A percentile compares a stretch with the other conserved stretches of the same genome.
Conservation (phyloP, 306 rosid genomes). For the Cicer cuneatum region DNA sequence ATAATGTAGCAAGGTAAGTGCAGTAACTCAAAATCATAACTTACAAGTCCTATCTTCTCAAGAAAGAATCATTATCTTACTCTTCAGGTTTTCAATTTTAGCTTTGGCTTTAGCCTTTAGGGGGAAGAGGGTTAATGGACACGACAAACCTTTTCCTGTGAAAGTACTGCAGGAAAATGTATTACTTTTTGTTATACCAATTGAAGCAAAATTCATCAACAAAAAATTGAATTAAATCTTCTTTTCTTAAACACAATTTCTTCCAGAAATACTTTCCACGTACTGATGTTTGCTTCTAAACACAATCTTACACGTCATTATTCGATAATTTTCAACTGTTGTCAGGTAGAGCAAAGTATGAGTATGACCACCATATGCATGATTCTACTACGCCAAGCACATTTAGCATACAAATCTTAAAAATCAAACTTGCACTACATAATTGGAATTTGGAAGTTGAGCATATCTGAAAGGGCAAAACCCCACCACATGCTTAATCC, state of each 20-base stretch:
- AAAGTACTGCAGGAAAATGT: background rate
- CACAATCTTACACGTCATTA: constrained; percentile 11
- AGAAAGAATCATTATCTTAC: constrained; percentile 5
- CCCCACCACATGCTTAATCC: background rate
- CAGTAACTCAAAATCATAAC: background rate
- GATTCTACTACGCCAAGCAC: constrained; percentile 20
- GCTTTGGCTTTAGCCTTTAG: background rate
- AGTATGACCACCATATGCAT: background rate
- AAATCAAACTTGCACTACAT: background rate
- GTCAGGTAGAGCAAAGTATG: background rate
- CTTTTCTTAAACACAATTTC: background rate
- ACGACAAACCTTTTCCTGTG: background rate
- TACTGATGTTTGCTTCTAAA: constrained; percentile 24
- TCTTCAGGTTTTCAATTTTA: background rate
- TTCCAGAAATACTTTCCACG: constrained; percentile 12
- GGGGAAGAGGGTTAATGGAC: background rate
- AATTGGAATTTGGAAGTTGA: constrained; percentile 1
- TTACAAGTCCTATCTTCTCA: constrained; percentile 7
- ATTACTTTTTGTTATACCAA: background rate
- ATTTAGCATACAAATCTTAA: constrained; percentile 10
- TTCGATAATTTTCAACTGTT: constrained; percentile 1
- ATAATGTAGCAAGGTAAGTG: constrained; percentile 7
- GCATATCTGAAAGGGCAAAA: constrained; percentile 1
- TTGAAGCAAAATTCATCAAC: background rate
- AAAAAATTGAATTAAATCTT: background rate